Percentiles rank a stretch among this genome's conserved stretches.
These are phyloP conservation scores for Taxawa tesnikishii DNA, from an alignment of 2,329 filamentous ascomycete species.

Conservation along the genomic window DNA sequence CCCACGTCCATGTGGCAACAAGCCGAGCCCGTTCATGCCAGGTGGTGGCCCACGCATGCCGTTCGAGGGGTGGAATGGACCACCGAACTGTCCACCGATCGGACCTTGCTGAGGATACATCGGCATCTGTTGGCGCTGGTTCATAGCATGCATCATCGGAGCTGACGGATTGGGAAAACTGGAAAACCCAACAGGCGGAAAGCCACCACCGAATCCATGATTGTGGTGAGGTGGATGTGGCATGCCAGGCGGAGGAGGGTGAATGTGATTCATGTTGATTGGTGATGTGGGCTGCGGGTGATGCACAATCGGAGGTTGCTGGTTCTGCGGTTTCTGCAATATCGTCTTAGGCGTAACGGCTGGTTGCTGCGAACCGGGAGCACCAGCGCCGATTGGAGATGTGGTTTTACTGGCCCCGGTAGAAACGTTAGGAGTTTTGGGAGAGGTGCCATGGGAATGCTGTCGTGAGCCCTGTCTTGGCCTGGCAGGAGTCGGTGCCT, in stretches of 20 bases:
- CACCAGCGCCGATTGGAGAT: conserved; percentile 45
- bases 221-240: conserved; percentile 40
- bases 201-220: conserved; percentile 28
- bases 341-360: conserved; percentile 52
- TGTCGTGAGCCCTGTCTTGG: conserved; percentile 70
- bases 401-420: conserved; percentile 38
- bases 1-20: conserved; percentile 43
- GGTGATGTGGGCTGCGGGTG: conserved; percentile 49
- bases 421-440: conserved; percentile 50
- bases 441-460: conserved; percentile 55
- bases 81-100: conserved; percentile 38
- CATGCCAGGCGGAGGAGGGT: conserved; percentile 42
- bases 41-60: conserved; percentile 40
- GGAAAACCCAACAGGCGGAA: conserved; percentile 42
- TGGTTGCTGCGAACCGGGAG: conserved; percentile 45
- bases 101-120: conserved; percentile 42
- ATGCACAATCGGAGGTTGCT: conserved; percentile 37
- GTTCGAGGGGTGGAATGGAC: conserved; percentile 39
- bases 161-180: conserved; percentile 31
- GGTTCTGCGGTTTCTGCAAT: conserved; percentile 45
- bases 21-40: conserved; percentile 48
- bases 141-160: conserved; percentile 41
- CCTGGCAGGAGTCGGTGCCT: conserved; percentile 68
- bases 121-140: conserved; percentile 40
- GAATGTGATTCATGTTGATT: no score